Conservation (phyloP, 805 yeast genomes). For the Clavispora santaluciae region DNA sequence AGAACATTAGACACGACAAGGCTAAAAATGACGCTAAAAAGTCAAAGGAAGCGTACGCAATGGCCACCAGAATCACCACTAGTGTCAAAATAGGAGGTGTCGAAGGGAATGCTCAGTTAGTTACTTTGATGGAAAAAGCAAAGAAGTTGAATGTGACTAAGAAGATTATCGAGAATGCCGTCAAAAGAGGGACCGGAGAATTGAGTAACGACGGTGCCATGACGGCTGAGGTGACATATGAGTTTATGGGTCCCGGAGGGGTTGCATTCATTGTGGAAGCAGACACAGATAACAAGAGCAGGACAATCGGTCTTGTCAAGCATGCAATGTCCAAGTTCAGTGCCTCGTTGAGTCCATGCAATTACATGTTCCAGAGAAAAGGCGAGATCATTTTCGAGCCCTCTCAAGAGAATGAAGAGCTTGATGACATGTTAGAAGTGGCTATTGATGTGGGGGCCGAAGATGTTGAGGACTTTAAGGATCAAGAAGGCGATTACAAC, state of each 20-base stretch:
- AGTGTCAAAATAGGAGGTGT: constrained; percentile 70
- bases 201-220: constrained; percentile 41
- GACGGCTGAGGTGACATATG: constrained; percentile 57
- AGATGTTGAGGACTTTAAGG: constrained; percentile 58
- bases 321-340: constrained; percentile 68
- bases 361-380: constrained; percentile 68
- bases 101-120: constrained; percentile 62
- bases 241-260: constrained; percentile 92
- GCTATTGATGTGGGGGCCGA: constrained; percentile 77
- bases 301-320: constrained; percentile 73
- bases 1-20: constrained; percentile 88
- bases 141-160: constrained; percentile 71
- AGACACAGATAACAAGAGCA: constrained; percentile 78
- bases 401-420: constrained; percentile 26
- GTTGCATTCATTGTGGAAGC: constrained; percentile 83
- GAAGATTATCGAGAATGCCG: constrained; percentile 80
- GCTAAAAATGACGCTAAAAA: constrained; percentile 85
- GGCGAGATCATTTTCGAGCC: constrained; percentile 64
- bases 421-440: constrained; percentile 70
- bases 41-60: constrained; percentile 62
- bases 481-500: constrained; percentile 37
- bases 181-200: constrained; percentile 78
- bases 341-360: constrained; percentile 70
- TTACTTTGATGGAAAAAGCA: constrained; percentile 75
- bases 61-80: constrained; percentile 68